A percentile compares a stretch with the other conserved stretches of the same genome.
Conservation (phyloP, 2,329 filamentous ascomycete species). For the Rhinocladiella similis region DNA sequence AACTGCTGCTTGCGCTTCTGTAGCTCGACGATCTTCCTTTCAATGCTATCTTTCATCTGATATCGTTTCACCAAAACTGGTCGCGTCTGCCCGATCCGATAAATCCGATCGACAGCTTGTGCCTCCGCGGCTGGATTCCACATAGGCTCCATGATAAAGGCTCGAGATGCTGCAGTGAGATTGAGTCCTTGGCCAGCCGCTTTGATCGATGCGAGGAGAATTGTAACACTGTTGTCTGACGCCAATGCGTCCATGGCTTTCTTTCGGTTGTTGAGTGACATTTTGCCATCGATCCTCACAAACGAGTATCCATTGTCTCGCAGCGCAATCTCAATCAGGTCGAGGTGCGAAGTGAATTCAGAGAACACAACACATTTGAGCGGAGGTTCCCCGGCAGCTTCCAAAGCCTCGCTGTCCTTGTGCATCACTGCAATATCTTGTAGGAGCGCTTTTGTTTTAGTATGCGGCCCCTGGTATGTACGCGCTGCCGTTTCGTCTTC, state of each 20-base stretch:
- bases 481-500: constrained; percentile 31
- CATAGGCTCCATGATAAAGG: constrained; percentile 97
- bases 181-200: constrained; percentile 92
- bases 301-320: constrained; percentile 65
- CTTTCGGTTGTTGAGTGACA: constrained; percentile 73
- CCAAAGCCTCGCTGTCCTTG: constrained; percentile 55
- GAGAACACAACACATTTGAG: constrained; percentile 95
- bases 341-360: constrained; percentile 91
- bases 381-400: constrained; percentile 64
- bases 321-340: constrained; percentile 84
- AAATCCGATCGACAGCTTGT: constrained; percentile 91
- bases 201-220: constrained; percentile 89
- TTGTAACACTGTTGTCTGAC: constrained; percentile 67
- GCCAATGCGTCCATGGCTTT: constrained; percentile 76
- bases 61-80: constrained; percentile 83
- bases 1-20: constrained; percentile 92
- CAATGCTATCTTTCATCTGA: constrained; percentile 87
- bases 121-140: constrained; percentile 95
- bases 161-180: constrained; percentile 78
- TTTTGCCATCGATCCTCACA: constrained; percentile 85
- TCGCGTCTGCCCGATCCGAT: constrained; percentile 86
- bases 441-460: constrained; percentile 83
- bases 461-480: constrained; percentile 80
- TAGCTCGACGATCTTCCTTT: constrained; percentile 87
- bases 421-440: constrained; percentile 69